Conservation (phyloP, 306 rosid genomes). For the cucumber (Cucumis sativus) region DNA sequence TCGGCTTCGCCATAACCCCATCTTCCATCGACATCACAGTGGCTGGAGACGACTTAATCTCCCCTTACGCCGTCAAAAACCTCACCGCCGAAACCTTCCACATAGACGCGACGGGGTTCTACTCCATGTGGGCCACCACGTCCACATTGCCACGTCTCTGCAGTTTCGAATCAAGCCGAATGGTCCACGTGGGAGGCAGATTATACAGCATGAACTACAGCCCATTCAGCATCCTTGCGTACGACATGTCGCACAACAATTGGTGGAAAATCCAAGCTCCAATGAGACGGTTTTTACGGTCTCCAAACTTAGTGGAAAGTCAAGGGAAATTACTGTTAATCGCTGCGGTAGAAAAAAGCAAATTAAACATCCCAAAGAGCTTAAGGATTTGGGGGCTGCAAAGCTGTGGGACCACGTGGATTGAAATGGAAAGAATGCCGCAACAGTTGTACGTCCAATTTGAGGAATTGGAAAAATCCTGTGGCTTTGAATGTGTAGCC, state of each 20-base stretch:
- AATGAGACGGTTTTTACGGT: constrained; percentile 65
- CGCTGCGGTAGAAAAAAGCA: constrained; percentile 86
- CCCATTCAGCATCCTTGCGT: constrained; percentile 63
- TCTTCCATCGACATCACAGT: constrained; percentile 55
- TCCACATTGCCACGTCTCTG: constrained; percentile 69
- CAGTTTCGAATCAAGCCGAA: constrained; percentile 65
- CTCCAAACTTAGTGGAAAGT: constrained; percentile 62
- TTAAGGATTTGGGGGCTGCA: constrained; percentile 77
- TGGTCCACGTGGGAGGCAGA: constrained; percentile 55
- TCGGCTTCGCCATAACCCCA: constrained; percentile 52
- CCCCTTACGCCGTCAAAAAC: constrained; percentile 86
- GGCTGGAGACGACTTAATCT: constrained; percentile 89
- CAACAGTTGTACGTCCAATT: constrained; percentile 66
- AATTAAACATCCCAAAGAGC: constrained; percentile 76
- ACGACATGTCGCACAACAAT: constrained; percentile 34
- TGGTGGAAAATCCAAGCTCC: constrained; percentile 96
- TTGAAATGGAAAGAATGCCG: constrained; percentile 91
- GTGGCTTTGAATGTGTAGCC: constrained; percentile 67
- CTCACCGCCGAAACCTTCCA: constrained; percentile 76
- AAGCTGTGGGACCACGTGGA: constrained; percentile 68
- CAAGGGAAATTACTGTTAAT: constrained; percentile 48
- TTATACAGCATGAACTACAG: constrained; percentile 83
- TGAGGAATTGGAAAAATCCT: constrained; percentile 43
- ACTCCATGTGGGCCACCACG: constrained; percentile 67
- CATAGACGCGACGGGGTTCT: constrained; percentile 69